Evolutionary conservation across 345 rosid genomes (phyloP), one percentile per base, ranked within the genome.

Genomic region (Hibiscus tridactylites): DNA sequence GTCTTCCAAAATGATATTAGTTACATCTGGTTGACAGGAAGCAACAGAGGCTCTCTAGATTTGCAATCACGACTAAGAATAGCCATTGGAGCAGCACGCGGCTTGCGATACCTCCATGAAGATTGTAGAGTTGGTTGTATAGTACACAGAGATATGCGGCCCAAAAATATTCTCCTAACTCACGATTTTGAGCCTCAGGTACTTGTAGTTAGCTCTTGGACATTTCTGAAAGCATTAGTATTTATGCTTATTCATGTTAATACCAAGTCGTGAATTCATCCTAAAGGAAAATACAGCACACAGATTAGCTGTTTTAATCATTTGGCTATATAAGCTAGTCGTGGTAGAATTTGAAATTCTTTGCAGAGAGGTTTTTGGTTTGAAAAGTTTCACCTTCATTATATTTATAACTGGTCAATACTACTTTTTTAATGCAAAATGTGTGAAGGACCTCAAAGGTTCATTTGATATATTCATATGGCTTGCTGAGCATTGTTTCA

Each of bases 71-170:
- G 91, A 69, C 68, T 86, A 71, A 87, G 84, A 75, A 84, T 90
- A 79, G 89, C 95, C 35, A 79, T 82, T 70, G 95, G 95, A 56
- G 74, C 88, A 62, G 95, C 95, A 39, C 73, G 89, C 68, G 90
- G 95, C 61, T 75, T 90, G 67, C 74, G 95, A 37, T 87, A 90
- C 75, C 92, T 90, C 75, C 95, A 90, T 21, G 92, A 87, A 80
- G 95, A 90, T 79, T 90, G 95, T 69, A 87, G 95, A 84, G 90
- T 86, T 63, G 95, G 95, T 63, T 83, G 89, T 73, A 84, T 90
- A 61, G 86, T 87, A 28, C 95, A 87, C 72, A 81, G 90, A 76
- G 90, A 86, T 71, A 71, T 90, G 83, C 76, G 89, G 67, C 87
- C 88, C 33, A 78, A 78, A 63, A 90, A 87, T 54, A 87, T 90